Percentiles rank a stretch among this genome's conserved stretches.
phyloP scores from a whole-genome alignment of 2,329 filamentous ascomycete species.

The Cladosporium sp. region DNA sequence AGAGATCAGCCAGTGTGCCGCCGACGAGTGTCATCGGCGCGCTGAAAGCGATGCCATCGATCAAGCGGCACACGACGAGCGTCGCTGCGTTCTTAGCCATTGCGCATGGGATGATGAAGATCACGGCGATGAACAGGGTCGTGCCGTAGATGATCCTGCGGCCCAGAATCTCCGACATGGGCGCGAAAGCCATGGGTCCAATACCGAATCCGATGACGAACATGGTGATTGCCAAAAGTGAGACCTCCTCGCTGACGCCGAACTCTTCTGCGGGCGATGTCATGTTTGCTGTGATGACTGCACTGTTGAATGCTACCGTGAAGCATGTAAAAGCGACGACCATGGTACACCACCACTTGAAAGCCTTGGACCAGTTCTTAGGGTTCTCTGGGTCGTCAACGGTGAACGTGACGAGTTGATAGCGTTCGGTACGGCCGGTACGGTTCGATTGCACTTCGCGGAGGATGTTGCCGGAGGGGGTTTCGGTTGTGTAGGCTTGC shows the following conservation, averaged over 20 bases:
- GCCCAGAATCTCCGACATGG: slow-evolving; percentile 60
- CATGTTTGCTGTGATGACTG: slow-evolving; percentile 69
- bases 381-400: slow-evolving; percentile 47
- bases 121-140: slow-evolving; percentile 52
- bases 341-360: slow-evolving; percentile 61
- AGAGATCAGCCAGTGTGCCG: slow-evolving; percentile 33
- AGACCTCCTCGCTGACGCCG: slow-evolving; percentile 68
- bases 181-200: slow-evolving; percentile 45
- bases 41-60: slow-evolving; percentile 56
- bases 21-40: slow-evolving; percentile 50
- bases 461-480: slow-evolving; percentile 25
- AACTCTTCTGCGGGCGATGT: slow-evolving; percentile 64
- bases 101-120: slow-evolving; percentile 60
- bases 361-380: slow-evolving; percentile 33
- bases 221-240: slow-evolving; percentile 62
- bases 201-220: slow-evolving; percentile 36
- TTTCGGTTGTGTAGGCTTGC: slow-evolving; percentile 32
- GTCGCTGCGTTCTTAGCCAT: slow-evolving; percentile 57
- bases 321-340: slow-evolving; percentile 65
- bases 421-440: slow-evolving; percentile 40
- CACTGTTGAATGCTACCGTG: slow-evolving; percentile 56
- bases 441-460: slow-evolving; percentile 29
- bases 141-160: slow-evolving; percentile 52
- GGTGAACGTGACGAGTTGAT: slow-evolving; percentile 69
- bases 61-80: slow-evolving; percentile 56